These are phyloP conservation scores for Kwoniella botswanensis DNA, from an alignment of 768 basidiomycete species.

Conservation along the genomic window DNA sequence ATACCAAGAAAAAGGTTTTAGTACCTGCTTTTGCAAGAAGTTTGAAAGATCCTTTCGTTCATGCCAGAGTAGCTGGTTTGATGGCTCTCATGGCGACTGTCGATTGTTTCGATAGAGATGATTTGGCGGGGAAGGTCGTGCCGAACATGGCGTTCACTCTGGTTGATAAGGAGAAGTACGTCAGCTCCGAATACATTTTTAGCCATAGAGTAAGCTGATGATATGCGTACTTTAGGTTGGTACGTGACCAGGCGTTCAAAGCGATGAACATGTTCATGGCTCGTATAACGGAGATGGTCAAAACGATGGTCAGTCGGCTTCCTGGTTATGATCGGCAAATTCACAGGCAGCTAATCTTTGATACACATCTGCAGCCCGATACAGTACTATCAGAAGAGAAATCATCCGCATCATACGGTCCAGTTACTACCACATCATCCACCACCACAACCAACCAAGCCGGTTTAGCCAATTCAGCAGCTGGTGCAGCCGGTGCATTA, in stretches of 20 bases:
- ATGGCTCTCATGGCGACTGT: slow-evolving; percentile 96
- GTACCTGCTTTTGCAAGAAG: slow-evolving; percentile 92
- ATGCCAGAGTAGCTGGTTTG: slow-evolving; percentile 88
- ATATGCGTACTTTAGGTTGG: slow-evolving; percentile 65
- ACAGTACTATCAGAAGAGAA: slow-evolving; percentile 60
- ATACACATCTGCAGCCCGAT: slow-evolving; percentile 63
- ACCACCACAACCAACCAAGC: slow-evolving; percentile 53
- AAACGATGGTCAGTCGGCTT: slow-evolving; percentile 71
- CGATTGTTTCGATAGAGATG: slow-evolving; percentile 85
- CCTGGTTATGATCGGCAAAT: not conserved
- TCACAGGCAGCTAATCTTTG: not conserved
- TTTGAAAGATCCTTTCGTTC: slow-evolving; percentile 87
- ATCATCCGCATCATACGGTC: slow-evolving; percentile 47
- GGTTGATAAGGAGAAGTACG: slow-evolving; percentile 92
- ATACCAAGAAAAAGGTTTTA: slow-evolving; percentile 94
- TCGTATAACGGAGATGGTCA: slow-evolving; percentile 76
- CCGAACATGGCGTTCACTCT: slow-evolving; percentile 79
- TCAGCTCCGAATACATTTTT: not conserved
- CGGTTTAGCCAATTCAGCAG: slow-evolving; percentile 78
- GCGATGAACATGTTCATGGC: slow-evolving; percentile 86
- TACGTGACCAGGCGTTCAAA: slow-evolving; percentile 95
- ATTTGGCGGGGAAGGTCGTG: slow-evolving; percentile 85
- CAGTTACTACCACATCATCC: slow-evolving; percentile 52
- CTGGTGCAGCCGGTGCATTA: slow-evolving; percentile 86
- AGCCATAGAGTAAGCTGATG: slow-evolving; percentile 19